Percentiles rank a stretch among this genome's conserved stretches.
phyloP scores from a whole-genome alignment of 768 basidiomycete genomes.

The Leccinum subgranulosum region DNA sequence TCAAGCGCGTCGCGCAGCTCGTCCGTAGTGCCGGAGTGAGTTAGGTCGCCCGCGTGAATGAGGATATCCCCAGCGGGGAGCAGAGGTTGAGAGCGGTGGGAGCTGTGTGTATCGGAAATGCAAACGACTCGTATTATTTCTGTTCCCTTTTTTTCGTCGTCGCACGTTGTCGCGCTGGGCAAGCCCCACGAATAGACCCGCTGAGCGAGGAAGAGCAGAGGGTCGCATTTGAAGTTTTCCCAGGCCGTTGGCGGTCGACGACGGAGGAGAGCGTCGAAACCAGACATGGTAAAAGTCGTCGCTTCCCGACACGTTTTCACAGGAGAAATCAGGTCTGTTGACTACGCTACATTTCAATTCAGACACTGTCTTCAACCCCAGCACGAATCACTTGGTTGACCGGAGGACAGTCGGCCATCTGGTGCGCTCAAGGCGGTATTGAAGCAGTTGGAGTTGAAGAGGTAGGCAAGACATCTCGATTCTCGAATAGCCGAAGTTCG shows the following conservation, averaged over 20 bases:
- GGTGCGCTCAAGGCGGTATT: too few relatives aligned
- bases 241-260: conserved; percentile 7
- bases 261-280: neutral
- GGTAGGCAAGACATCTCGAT: conserved; percentile 23
- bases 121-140: conserved; percentile 3
- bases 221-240: conserved; percentile 3
- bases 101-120: conserved; percentile 9
- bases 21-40: conserved; percentile 1
- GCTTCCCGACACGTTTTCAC: too few relatives aligned
- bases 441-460: conserved; percentile 29
- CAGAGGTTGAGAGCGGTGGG: conserved; percentile 2
- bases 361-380: too few relatives aligned
- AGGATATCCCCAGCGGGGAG: conserved; percentile 7
- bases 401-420: too few relatives aligned
- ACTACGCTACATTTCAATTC: too few relatives aligned
- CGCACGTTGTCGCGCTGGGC: neutral
- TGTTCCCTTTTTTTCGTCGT: neutral
- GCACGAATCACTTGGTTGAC: too few relatives aligned
- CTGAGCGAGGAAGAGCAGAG: conserved; percentile 9
- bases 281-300: neutral
- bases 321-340: too few relatives aligned
- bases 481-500: neutral
- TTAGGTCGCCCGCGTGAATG: conserved; percentile 6
- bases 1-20: conserved; percentile 7
- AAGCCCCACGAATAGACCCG: conserved; percentile 1